Evolutionary conservation across 176 grass and related monocot species (phyloP), one percentile per base, ranked within the genome.

Genomic region (Oryza longistaminata): DNA sequence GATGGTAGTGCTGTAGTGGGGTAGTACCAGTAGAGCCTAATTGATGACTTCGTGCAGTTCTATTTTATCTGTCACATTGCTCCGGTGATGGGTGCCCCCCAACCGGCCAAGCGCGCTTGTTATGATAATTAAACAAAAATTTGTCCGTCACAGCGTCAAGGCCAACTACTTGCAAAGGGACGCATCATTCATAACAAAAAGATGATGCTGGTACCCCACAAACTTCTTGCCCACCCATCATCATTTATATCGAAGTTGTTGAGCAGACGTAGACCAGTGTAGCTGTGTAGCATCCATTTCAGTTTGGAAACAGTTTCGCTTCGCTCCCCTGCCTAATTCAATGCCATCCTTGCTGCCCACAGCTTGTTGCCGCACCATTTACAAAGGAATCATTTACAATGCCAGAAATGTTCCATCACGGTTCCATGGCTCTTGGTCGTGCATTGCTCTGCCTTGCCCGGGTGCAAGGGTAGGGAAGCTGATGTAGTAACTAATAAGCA

Each of bases 201-300:
- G 33, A 26, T 17, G 31, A 81, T n/a, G 68, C 21, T 64, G 33
- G 21, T 48, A 39, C 35, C 70, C 71, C 14, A 76, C 58, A 29
- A 79, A 29, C 1, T 67, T 75, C 22, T 33, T 71, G 55, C 65
- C 76, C 89, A 44, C 65, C 76, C 89, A 66, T 87, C 64, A 43
- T 43, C 85, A 81, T 91, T 87, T 84, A 87, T 76, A 34, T 71
- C 49, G 3, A 71, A 80, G 85, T 76, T 81, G 76, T 66, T 71
- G 81, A 80, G 76, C 43, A 81, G 81, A 42, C 75, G 70, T 83
- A 76, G 75, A 80, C 70, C 80, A 79, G 42, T 43, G 42, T 43
- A 9, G 42, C 46, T 24, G 8, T 62, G 2, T 73, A 31, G 12
- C 64, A 83, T 79, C 79, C 49, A 64, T 79, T 82, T 50, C 69